These are phyloP conservation scores for Penicillium paneum DNA, from an alignment of 2,329 filamentous ascomycete species.

Conservation along the genomic window DNA sequence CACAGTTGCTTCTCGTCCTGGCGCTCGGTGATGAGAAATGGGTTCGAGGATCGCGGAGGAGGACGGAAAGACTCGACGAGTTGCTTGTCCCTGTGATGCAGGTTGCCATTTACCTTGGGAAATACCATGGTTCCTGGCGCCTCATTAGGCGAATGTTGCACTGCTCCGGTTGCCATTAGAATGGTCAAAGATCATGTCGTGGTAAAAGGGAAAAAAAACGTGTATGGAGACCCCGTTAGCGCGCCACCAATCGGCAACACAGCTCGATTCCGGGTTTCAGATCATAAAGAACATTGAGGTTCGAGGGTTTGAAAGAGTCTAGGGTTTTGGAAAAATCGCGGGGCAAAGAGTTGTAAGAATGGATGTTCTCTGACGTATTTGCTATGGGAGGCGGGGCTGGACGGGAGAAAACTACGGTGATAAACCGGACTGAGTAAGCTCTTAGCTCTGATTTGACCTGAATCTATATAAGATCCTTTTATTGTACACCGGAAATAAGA, in stretches of 20 bases:
- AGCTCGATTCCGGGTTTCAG: conserved; percentile 10
- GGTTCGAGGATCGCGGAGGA: conserved; percentile 32
- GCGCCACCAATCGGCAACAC: conserved; percentile 23
- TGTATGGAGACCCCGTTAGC: conserved; percentile 21
- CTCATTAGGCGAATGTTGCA: conserved; percentile 36
- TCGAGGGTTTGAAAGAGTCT: background rate
- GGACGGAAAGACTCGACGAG: conserved; percentile 27
- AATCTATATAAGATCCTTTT: conserved; percentile 19
- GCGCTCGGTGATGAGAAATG: conserved; percentile 39
- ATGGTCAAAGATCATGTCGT: conserved; percentile 33
- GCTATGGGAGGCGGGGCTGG: conserved; percentile 20
- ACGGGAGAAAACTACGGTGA: conserved; percentile 22
- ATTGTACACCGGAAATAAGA: conserved; percentile 20
- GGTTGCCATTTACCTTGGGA: conserved; percentile 18
- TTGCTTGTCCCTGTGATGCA: conserved; percentile 32
- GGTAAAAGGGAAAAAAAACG: conserved; percentile 17
- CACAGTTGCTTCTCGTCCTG: conserved; percentile 39
- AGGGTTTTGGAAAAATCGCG: conserved; percentile 3
- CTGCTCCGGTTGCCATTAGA: conserved; percentile 42
- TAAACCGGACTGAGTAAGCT: conserved; percentile 22
- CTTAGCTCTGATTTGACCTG: conserved; percentile 12
- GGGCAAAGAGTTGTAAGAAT: conserved; percentile 2
- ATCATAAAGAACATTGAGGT: conserved; percentile 12
- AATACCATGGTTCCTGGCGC: conserved; percentile 22
- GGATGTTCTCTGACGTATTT: conserved; percentile 26